Percentiles rank a stretch among this genome's conserved stretches.
Conservation (phyloP, 495 filamentous ascomycete genomes). For the Halenospora varia region DNA sequence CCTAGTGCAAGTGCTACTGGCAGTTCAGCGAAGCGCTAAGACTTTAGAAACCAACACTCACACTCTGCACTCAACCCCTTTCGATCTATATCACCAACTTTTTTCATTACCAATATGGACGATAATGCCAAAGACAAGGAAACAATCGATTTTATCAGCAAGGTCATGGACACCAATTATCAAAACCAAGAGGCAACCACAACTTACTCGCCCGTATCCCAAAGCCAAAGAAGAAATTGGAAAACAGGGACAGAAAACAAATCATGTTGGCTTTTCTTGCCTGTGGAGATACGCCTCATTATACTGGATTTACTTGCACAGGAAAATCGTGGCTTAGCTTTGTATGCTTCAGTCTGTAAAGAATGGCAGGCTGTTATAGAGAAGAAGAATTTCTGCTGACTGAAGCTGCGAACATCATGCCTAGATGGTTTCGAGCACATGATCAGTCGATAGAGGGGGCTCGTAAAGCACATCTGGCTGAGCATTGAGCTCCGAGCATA, state of each 20-base stretch:
- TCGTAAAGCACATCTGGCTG: constrained; percentile 23
- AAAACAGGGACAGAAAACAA: neutral
- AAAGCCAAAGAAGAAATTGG: neutral
- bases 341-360: constrained; percentile 1
- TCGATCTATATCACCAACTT: no score
- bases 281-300: constrained; percentile 3
- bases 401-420: constrained; percentile 21
- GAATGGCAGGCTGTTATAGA: constrained; percentile 6
- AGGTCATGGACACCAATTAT: neutral
- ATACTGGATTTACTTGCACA: neutral
- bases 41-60: no score
- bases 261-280: neutral
- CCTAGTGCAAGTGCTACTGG: no score
- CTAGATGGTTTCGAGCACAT: constrained; percentile 23
- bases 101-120: neutral
- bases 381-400: constrained; percentile 2
- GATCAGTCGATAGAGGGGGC: constrained; percentile 14
- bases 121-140: neutral
- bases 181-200: neutral
- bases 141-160: neutral
- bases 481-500: constrained; percentile 21
- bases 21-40: no score
- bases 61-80: no score
- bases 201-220: neutral
- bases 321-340: constrained; percentile 3